A percentile compares a stretch with the other conserved stretches of the same genome.
These are phyloP conservation scores for Neoscytalidium dimidiatum DNA, from an alignment of 2,329 filamentous ascomycete species.

Conservation along the genomic window DNA sequence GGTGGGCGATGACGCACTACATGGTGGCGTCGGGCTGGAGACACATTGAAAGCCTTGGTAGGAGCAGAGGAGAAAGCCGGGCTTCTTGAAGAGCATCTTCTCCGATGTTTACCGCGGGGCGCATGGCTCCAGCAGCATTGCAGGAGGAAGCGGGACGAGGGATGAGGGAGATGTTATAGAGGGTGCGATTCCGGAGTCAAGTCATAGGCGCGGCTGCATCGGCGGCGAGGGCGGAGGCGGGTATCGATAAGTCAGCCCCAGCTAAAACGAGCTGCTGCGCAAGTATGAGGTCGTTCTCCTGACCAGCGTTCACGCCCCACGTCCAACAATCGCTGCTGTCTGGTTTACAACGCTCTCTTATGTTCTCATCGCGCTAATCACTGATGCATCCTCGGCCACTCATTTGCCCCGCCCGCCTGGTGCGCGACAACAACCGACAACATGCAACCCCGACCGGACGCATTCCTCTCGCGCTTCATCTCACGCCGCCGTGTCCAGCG, in stretches of 20 bases:
- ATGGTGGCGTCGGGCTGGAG: conserved; percentile 27
- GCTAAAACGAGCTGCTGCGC: no score
- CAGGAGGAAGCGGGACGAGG: neutral
- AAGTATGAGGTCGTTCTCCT: neutral
- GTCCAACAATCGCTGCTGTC: neutral
- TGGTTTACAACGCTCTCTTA: neutral
- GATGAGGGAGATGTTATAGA: neutral
- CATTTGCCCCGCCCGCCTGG: neutral
- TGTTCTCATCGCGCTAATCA: neutral
- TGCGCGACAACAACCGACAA: neutral
- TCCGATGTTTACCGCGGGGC: neutral
- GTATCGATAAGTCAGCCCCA: conserved; percentile 2
- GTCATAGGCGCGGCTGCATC: conserved; percentile 9
- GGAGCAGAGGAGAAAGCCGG: conserved; percentile 32
- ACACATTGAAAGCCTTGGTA: conserved; percentile 28
- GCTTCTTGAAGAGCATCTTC: conserved; percentile 42
- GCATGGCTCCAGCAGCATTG: conserved; percentile 16
- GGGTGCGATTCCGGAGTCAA: conserved; percentile 7
- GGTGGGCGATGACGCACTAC: conserved; percentile 44
- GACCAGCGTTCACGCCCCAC: neutral
- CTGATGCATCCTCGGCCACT: neutral
- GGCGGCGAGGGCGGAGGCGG: neutral
- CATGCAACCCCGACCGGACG: neutral
- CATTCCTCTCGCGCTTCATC: neutral
- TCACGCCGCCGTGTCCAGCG: neutral